phyloP scores from a whole-genome alignment of 1,284 basidiomycete genomes.

The Volvariella surrecta region DNA sequence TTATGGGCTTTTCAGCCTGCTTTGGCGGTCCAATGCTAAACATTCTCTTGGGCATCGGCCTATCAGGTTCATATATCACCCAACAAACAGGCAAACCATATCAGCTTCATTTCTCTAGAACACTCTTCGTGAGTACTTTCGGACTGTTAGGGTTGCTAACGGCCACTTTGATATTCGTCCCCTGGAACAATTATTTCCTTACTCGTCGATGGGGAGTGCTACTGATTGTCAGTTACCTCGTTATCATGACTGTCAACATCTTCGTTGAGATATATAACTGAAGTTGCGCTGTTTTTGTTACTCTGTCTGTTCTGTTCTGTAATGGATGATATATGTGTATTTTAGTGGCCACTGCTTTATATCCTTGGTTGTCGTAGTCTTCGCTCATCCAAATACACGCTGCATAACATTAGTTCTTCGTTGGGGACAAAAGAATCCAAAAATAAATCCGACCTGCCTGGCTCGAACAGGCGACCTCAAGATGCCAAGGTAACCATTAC shows the following conservation, averaged over 20 bases:
- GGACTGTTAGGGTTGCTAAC: constrained; percentile 73
- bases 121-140: constrained; percentile 75
- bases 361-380: too few relatives aligned
- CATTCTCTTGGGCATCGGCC: constrained; percentile 84
- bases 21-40: constrained; percentile 97
- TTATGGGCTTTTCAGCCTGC: constrained; percentile 91
- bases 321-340: too few relatives aligned
- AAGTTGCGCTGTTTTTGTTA: too few relatives aligned
- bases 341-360: too few relatives aligned
- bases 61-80: constrained; percentile 72
- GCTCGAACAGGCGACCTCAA: constrained; percentile 51
- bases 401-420: too few relatives aligned
- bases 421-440: constrained; percentile 3
- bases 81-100: constrained; percentile 53
- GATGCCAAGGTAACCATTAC: constrained; percentile 28
- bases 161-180: constrained; percentile 78
- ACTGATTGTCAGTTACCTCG: constrained; percentile 67
- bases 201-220: constrained; percentile 74
- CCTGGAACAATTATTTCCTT: constrained; percentile 77
- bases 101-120: constrained; percentile 70
- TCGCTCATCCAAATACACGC: too few relatives aligned
- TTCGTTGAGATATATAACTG: constrained; percentile 48
- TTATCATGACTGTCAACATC: constrained; percentile 69
- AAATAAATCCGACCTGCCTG: constrained; percentile 40
- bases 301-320: too few relatives aligned